Percentiles rank a stretch among this genome's conserved stretches.
Evolutionary conservation across 73 alveolate species (phyloP).

Genomic region (Paramecium octaurelia): DNA sequence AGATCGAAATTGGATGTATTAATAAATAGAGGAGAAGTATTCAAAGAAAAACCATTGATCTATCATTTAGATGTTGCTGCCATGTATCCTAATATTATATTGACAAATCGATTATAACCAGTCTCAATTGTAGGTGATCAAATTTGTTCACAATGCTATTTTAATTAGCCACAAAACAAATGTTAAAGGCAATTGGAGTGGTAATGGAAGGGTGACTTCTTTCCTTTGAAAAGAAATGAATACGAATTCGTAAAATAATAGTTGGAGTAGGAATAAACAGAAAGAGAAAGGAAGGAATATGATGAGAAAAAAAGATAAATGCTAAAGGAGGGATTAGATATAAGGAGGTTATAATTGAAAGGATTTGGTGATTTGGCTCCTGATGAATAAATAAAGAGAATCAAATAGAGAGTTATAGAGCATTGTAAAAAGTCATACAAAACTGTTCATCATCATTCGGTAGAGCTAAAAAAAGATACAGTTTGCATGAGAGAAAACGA

Average conservation of each 20-base stretch:
- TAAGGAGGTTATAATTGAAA: neutral
- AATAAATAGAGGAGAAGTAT: slow-evolving; percentile 51
- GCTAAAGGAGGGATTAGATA: neutral
- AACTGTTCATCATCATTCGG: slow-evolving; percentile 78
- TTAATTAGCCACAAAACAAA: slow-evolving; percentile 85
- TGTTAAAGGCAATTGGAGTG: slow-evolving; percentile 94
- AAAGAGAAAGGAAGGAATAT: neutral
- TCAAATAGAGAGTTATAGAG: slow-evolving; percentile 86
- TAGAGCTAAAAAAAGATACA: slow-evolving; percentile 85
- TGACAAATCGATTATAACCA: slow-evolving; percentile 98
- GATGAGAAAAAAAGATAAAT: neutral
- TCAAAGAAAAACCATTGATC: slow-evolving; percentile 90
- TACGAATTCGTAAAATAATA: slow-evolving; percentile 86
- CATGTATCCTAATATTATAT: slow-evolving; percentile 99
- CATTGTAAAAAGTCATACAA: slow-evolving; percentile 89
- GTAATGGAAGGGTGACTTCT: slow-evolving; percentile 97
- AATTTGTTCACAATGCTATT: slow-evolving; percentile 93
- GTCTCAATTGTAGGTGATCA: slow-evolving; percentile 96
- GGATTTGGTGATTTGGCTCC: neutral
- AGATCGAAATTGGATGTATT: slow-evolving; percentile 56
- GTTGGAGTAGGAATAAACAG: slow-evolving; percentile 74
- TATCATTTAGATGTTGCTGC: slow-evolving; percentile 99
- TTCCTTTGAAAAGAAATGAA: slow-evolving; percentile 93
- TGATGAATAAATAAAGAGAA: slow-evolving; percentile 55
- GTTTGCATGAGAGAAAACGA: slow-evolving; percentile 99